Base-by-base conservation (phyloP, 129 eudicot species). In the Chrysanthemum makinoi region DNA sequence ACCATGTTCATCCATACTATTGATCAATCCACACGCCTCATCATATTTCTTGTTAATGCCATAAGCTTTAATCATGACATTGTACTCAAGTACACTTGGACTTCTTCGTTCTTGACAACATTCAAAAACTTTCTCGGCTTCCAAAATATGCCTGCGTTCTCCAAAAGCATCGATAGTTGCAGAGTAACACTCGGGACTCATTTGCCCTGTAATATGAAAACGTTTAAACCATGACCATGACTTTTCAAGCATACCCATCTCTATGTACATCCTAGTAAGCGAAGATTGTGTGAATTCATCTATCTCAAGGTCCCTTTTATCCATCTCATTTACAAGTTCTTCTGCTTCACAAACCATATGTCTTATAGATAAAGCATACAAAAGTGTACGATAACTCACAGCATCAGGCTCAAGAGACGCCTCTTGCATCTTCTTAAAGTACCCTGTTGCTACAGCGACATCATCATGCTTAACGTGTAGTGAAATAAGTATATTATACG, bases 141-240 rank as follows among this genome's bases (percentile, higher is more conserved):
- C 90, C 33, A 43, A 46, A 68, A 77, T 58, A 84, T 80, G 76
- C 43, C 96, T 91, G 60, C 85, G 81, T 66, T 88, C 96, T 26
- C 97, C 98, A 77, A 73, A 89, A 10, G 98, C 98, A 83, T 92
- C 98, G 50, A 92, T 83, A 96, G 51, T 87, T 2, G 98, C 98
- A 19, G 96, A 82, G 73, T 89, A 94, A 74, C 98, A 87, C 66
- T 94, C 89, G 2, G 85, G 75, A 66, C 86, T 83, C 96, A 89
- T 94, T 51, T 83, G 72, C 62, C 96, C 95, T 48, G 55, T 51
- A 74, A 78, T 80, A 82, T 89, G 93, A 73, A 94, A 94, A 68
- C 93, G 85, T 61, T 63, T 62, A 79, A 94, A 94, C 96, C 96
- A 89, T 9, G 51, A 75, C 96, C 92, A 89, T 15, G 98, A 79